Evolutionary conservation across 768 basidiomycete species (phyloP).

Genomic region (Agaricus bisporus): DNA sequence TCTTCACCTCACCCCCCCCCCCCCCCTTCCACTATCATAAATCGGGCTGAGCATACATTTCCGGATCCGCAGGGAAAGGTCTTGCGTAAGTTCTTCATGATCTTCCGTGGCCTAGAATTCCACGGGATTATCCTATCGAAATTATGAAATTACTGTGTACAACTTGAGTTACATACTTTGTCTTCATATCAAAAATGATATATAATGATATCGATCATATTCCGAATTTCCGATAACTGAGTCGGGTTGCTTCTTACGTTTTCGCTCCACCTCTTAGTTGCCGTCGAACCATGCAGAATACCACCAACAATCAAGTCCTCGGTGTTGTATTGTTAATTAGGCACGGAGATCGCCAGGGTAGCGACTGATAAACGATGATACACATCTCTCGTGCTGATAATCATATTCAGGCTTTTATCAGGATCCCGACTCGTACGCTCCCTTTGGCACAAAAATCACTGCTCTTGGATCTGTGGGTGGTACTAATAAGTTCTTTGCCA

Average conservation of each 20-base stretch:
- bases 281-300: background rate
- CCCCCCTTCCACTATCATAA: too few species aligned
- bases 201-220: too few species aligned
- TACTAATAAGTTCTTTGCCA: constrained; percentile 5
- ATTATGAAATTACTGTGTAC: too few species aligned
- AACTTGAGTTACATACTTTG: too few species aligned
- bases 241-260: background rate
- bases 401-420: constrained; percentile 53
- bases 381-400: background rate
- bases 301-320: constrained; percentile 30
- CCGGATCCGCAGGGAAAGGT: too few species aligned
- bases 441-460: constrained; percentile 54
- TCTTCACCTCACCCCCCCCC: too few species aligned
- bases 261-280: background rate
- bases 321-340: constrained; percentile 53
- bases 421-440: constrained; percentile 48
- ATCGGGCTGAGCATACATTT: too few species aligned
- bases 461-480: constrained; percentile 56
- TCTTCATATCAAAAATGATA: too few species aligned
- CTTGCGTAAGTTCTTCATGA: too few species aligned
- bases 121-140: too few species aligned
- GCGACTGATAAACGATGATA: background rate
- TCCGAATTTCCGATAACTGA: too few species aligned
- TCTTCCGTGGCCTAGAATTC: too few species aligned
- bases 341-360: constrained; percentile 54